Base-by-base conservation (phyloP, 2,329 filamentous ascomycete species). In the Metarhizium album region DNA sequence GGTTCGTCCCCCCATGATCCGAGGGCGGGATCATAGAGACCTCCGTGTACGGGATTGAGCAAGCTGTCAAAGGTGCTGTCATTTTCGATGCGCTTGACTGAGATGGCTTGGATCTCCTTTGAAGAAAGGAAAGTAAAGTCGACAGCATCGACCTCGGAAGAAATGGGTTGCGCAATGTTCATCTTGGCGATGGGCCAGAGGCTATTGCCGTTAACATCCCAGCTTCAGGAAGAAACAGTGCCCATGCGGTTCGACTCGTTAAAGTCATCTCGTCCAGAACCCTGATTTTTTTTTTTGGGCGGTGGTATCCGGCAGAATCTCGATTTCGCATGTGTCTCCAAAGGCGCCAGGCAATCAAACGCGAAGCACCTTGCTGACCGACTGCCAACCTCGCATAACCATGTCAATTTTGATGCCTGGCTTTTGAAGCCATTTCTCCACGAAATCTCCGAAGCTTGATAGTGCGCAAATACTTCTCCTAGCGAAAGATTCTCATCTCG, bases 11-110 rank as follows among this genome's bases (percentile, higher is more conserved):
- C 83, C 78, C 89, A 95, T 49, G 91, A 88, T 29, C 93, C 93
- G 54, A 98, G 76, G 45, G 91, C 90, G 51, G 87, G 81, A 68
- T 96, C 93, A 64, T 98, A 95, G 8, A 98, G 78, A 65, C 93
- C 93, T 53, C 90, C 90, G 14, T 90, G 87, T 9, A 94, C 80
- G 7, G 91, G 90, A 61, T 95, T 90, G 58, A 94, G 78, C 51
- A 96, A 80, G 52, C 82, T 89, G 70, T 97, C 93, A 67, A 97
- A 93, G n/a, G 93, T 95, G 58, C 80, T 87, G 48, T 90, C 85
- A 72, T 94, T 95, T 64, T 94, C 86, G 60, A 98, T 95, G 69
- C 84, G 83, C 74, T 93, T 93, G 58, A 96, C 93, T 8, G 93
- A 98, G 60, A 97, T 82, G 54, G 83, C 79, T 65, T 84, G 83